phyloP scores from a whole-genome alignment of 2,329 filamentous ascomycete genomes.

The Venturia carpophila region DNA sequence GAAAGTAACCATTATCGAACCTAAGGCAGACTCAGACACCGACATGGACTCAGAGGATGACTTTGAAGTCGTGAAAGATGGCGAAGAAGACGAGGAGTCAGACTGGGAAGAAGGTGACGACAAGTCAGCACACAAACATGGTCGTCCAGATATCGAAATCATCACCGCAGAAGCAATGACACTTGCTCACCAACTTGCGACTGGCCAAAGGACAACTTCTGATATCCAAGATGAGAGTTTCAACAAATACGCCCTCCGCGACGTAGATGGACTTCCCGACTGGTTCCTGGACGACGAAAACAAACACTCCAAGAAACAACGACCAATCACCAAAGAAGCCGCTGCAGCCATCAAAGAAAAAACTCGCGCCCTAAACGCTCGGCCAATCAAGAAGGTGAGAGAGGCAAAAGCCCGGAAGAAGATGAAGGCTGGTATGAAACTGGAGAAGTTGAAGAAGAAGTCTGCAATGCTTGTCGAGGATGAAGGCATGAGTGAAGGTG shows the following conservation, averaged over 20 bases:
- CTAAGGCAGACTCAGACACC: slow-evolving; percentile 27
- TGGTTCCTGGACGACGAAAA: slow-evolving; percentile 96
- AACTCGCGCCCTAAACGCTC: slow-evolving; percentile 80
- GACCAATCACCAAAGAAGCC: slow-evolving; percentile 86
- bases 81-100: slow-evolving; percentile 41
- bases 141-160: slow-evolving; percentile 80
- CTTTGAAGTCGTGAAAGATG: slow-evolving; percentile 24
- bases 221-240: slow-evolving; percentile 86
- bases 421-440: slow-evolving; percentile 78
- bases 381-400: slow-evolving; percentile 97
- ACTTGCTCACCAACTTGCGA: slow-evolving; percentile 83
- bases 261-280: slow-evolving; percentile 83
- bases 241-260: slow-evolving; percentile 87
- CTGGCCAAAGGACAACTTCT: slow-evolving; percentile 68
- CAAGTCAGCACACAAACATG: slow-evolving; percentile 48
- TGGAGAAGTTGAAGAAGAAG: slow-evolving; percentile 97
- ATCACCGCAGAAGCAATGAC: slow-evolving; percentile 99
- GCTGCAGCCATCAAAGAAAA: slow-evolving; percentile 93
- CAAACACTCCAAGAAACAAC: slow-evolving; percentile 69
- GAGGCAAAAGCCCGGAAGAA: slow-evolving; percentile 97
- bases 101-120: slow-evolving; percentile 29
- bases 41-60: slow-evolving; percentile 18
- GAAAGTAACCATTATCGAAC: background rate
- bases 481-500: slow-evolving; percentile 88
- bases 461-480: slow-evolving; percentile 82